Evolutionary conservation across 192 early-diverging fungal species (phyloP).

Genomic region (Lunasporangiospora selenospora): DNA sequence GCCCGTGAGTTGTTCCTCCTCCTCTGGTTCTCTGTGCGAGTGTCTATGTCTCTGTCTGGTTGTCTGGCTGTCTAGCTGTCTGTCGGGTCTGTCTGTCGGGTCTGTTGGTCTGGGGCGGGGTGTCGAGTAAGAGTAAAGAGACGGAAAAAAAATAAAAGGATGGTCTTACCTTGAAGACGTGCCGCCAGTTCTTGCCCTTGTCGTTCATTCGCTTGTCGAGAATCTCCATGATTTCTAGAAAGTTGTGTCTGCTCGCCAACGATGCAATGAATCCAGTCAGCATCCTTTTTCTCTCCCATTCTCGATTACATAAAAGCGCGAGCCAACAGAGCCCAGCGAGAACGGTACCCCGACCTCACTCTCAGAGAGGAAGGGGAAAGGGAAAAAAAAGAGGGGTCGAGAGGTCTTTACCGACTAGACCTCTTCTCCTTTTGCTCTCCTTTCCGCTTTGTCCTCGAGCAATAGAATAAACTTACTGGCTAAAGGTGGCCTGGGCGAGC

Average conservation of each 20-base stretch:
- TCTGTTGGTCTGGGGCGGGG: neutral
- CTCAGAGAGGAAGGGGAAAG: neutral
- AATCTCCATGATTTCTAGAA: slow-evolving; percentile 98
- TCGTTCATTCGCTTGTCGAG: slow-evolving; percentile 97
- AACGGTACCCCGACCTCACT: too few species aligned
- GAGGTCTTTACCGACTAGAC: too few species aligned
- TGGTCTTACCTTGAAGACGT: slow-evolving; percentile 90
- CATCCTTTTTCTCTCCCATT: neutral
- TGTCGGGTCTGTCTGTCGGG: neutral
- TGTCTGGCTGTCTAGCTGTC: neutral
- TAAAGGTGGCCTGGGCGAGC: slow-evolving; percentile 84
- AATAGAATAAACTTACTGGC: slow-evolving; percentile 68
- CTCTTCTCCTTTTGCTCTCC: neutral
- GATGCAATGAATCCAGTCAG: neutral
- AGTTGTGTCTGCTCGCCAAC: slow-evolving; percentile 72
- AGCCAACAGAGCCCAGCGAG: too few species aligned
- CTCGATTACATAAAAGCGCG: too few species aligned
- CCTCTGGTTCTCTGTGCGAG: neutral
- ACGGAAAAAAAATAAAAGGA: slow-evolving; percentile 3
- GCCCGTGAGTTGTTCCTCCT: neutral
- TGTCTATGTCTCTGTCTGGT: neutral
- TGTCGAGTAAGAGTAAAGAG: neutral
- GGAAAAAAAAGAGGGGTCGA: too few species aligned
- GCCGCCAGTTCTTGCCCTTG: slow-evolving; percentile 97
- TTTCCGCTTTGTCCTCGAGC: neutral